These are phyloP conservation scores for Drosera capensis DNA, from an alignment of 148 eudicot species.

Conservation along the genomic window DNA sequence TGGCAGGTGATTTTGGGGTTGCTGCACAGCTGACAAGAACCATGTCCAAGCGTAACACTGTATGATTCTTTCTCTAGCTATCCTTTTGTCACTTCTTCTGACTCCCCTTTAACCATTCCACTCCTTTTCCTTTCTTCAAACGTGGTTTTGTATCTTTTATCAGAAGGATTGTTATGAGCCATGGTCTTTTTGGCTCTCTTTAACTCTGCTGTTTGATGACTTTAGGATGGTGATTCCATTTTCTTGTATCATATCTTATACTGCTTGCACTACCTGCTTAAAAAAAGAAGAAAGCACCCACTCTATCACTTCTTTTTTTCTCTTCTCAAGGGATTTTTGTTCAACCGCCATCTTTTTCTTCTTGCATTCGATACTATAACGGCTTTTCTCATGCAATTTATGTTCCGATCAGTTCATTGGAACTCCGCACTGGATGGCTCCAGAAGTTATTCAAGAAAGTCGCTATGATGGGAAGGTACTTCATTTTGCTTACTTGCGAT, in stretches of 20 bases:
- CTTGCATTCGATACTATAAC: slow-evolving; percentile 3
- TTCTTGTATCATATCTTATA: no score
- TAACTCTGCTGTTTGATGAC: neutral
- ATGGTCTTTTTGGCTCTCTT: neutral
- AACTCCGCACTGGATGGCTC: slow-evolving; percentile 99
- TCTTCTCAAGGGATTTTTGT: neutral
- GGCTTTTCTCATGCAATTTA: slow-evolving; percentile 4
- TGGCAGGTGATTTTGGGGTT: slow-evolving; percentile 96
- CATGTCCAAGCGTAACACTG: slow-evolving; percentile 99
- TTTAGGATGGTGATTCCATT: no score
- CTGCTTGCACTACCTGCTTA: neutral
- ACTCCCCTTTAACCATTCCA: no score
- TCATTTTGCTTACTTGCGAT: neutral
- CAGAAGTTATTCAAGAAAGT: slow-evolving; percentile 99
- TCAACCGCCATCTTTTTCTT: neutral
- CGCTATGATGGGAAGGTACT: slow-evolving; percentile 98
- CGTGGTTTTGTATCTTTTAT: neutral
- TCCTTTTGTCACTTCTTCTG: no score
- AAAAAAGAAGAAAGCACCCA: neutral
- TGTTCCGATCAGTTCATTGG: slow-evolving; percentile 66
- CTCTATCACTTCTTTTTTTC: neutral
- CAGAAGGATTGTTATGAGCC: neutral
- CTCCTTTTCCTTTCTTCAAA: no score
- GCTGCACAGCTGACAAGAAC: slow-evolving; percentile 97
- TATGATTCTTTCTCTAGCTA: no score